Conservation (phyloP, 2,329 filamentous ascomycete species). For the Aspergillus ochraceoroseus region DNA sequence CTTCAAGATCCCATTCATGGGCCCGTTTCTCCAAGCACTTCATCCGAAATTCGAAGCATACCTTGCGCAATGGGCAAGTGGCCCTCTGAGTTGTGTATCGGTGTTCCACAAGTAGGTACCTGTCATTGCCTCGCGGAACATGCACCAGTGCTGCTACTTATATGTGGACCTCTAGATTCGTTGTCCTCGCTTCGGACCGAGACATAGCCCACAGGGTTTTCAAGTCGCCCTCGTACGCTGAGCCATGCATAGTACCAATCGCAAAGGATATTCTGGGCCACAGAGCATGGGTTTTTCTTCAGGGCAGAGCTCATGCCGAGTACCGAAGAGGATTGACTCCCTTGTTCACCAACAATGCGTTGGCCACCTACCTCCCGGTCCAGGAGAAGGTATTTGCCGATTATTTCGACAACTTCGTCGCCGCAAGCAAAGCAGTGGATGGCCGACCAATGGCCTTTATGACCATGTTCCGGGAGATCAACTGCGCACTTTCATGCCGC, state of each 20-base stretch:
- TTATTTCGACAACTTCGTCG: constrained; percentile 70
- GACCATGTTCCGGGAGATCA: constrained; percentile 78
- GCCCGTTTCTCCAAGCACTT: constrained; percentile 79
- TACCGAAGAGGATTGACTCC: constrained; percentile 87
- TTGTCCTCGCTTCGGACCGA: constrained; percentile 83
- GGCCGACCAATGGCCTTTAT: constrained; percentile 74
- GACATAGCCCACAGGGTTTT: constrained; percentile 88
- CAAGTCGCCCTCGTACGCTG: constrained; percentile 78
- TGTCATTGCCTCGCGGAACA: too few relatives aligned
- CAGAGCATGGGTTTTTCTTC: constrained; percentile 88
- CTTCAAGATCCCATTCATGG: constrained; percentile 73
- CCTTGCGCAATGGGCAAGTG: constrained; percentile 77
- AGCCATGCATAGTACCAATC: constrained; percentile 83
- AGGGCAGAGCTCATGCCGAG: constrained; percentile 81
- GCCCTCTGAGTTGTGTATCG: constrained; percentile 84
- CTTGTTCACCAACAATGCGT: constrained; percentile 78
- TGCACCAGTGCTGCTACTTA: too few relatives aligned
- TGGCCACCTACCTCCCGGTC: constrained; percentile 78
- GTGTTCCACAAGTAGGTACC: constrained; percentile 81
- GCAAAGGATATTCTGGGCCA: constrained; percentile 80
- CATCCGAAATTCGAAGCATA: constrained; percentile 83
- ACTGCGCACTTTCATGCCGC: constrained; percentile 81
- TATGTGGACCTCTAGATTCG: too few relatives aligned
- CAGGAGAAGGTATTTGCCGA: constrained; percentile 78
- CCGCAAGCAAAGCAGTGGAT: constrained; percentile 61